These are phyloP conservation scores for Pichia nanzhaoensis DNA, from an alignment of 805 yeast genomes.

Conservation along the genomic window DNA sequence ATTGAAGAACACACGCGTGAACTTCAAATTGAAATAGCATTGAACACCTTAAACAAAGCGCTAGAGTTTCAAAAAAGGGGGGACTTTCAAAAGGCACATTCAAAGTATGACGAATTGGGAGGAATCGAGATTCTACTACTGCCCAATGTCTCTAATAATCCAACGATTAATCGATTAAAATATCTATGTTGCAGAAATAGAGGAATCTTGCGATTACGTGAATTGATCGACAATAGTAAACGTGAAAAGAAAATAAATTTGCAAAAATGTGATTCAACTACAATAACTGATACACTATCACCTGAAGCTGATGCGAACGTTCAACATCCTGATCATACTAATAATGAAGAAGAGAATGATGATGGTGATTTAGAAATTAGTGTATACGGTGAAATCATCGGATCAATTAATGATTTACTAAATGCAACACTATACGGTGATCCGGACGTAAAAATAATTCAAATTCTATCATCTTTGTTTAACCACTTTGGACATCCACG, in stretches of 20 bases:
- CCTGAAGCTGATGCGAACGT: neutral
- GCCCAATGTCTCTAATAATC: slow-evolving; percentile 38
- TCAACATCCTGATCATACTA: neutral
- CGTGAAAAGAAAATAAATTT: neutral
- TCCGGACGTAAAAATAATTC: slow-evolving; percentile 52
- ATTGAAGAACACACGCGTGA: slow-evolving; percentile 90
- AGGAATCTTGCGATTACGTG: slow-evolving; percentile 58
- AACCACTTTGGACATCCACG: slow-evolving; percentile 40
- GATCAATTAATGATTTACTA: slow-evolving; percentile 51
- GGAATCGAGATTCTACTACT: slow-evolving; percentile 56
- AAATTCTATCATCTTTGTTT: slow-evolving; percentile 45
- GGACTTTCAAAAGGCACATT: slow-evolving; percentile 43
- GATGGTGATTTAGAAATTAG: slow-evolving; percentile 22
- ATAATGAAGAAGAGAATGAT: slow-evolving; percentile 11
- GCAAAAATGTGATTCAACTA: neutral
- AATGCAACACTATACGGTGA: slow-evolving; percentile 62
- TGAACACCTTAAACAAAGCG: slow-evolving; percentile 67
- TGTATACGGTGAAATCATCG: slow-evolving; percentile 16
- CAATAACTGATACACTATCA: neutral
- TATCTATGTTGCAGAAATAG: slow-evolving; percentile 77
- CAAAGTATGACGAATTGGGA: slow-evolving; percentile 56
- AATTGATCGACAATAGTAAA: slow-evolving; percentile 5
- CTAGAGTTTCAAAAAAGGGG: slow-evolving; percentile 50
- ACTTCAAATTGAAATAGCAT: slow-evolving; percentile 82
- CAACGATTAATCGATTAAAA: slow-evolving; percentile 65